Evolutionary conservation across 2,329 filamentous ascomycete species (phyloP), one percentile per base, ranked within the genome.

Genomic region (Ceratocystis papillata): DNA sequence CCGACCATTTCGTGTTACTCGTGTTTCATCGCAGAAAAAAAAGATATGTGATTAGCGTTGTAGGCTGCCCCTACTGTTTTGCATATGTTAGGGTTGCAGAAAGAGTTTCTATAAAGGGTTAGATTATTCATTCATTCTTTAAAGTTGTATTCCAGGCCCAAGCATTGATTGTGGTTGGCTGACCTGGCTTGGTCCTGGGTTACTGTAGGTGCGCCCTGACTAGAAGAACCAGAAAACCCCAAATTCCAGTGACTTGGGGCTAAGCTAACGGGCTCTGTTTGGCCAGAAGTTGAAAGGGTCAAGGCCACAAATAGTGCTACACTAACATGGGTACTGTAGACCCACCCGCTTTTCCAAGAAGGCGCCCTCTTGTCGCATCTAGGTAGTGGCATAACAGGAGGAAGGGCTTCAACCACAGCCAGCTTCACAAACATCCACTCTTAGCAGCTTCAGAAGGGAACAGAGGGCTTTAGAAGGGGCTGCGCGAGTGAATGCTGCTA

Each of bases 321-420:
- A 41, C 37, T 41, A 12, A 41, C 37, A 41, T 15, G 37, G 12
- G 37, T 22, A 25, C n/a, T 15, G 20, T 25, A 25, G 50, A 6
- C 50, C 20, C 50, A 30, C 20, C 5, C 25, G 4, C 15, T 22
- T 10, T 25, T 55, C 28, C 28, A 22, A 41, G 10, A 41, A 41
- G 37, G 37, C 37, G 37, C 37, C 37, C 37, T 41, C 37, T 55
- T 66, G 60, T 66, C 46, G 30, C 62, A 53, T 30, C 10, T n/a
- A 66, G 22, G 59, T 66, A 66, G 59, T 25, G 65, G 55, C 60
- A 45, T 66, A 45, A 66, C 65, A 66, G 65, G 59, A 66, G 65
- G 64, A 41, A 41, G 37, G 10, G 37, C 37, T 41, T 41, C 37
- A 41, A 20, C 55, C 46, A 30, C 25, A 17, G 28, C 44, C 12